Evolutionary conservation across 1,139 yeast genomes (phyloP).

Genomic region (Candida mesenterica): DNA sequence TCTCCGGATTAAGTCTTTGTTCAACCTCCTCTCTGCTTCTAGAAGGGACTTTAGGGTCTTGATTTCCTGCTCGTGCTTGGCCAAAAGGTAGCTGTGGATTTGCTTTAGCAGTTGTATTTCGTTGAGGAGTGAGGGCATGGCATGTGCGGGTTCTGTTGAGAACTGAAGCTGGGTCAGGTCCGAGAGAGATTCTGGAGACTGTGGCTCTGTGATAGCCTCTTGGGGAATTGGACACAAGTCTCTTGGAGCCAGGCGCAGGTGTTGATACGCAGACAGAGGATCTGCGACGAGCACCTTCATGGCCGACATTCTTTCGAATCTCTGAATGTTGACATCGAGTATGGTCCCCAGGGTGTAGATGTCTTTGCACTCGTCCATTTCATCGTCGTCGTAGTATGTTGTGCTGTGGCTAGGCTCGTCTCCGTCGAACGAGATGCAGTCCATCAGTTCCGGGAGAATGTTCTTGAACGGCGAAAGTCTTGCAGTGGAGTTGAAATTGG

Average conservation of each 20-base stretch:
- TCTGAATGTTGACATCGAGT: slow-evolving; percentile 24
- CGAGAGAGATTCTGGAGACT: no score
- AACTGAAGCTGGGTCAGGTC: no score
- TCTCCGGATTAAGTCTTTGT: background rate
- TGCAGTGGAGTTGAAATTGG: no score
- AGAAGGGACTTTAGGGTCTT: slow-evolving; percentile 24
- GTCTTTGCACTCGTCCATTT: slow-evolving; percentile 5
- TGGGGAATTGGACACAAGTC: no score
- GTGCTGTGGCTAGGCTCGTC: slow-evolving; percentile 22
- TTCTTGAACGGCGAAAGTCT: slow-evolving; percentile 2
- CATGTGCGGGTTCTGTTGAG: no score
- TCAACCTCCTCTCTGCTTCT: slow-evolving; percentile 19
- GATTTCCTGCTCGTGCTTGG: slow-evolving; percentile 31
- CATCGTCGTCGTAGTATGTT: slow-evolving; percentile 13
- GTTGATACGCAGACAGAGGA: no score
- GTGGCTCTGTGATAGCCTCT: no score
- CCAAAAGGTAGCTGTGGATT: slow-evolving; percentile 3
- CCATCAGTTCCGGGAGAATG: background rate
- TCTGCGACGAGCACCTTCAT: background rate
- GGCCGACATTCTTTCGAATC: slow-evolving; percentile 14
- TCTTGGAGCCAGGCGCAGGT: no score
- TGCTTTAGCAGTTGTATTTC: slow-evolving; percentile 5
- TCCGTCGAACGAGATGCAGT: slow-evolving; percentile 16
- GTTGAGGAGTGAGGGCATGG: background rate
- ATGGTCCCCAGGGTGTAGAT: slow-evolving; percentile 12